Evolutionary conservation across 2,329 filamentous ascomycete genomes (phyloP).

Genomic region (Apiospora hydei): DNA sequence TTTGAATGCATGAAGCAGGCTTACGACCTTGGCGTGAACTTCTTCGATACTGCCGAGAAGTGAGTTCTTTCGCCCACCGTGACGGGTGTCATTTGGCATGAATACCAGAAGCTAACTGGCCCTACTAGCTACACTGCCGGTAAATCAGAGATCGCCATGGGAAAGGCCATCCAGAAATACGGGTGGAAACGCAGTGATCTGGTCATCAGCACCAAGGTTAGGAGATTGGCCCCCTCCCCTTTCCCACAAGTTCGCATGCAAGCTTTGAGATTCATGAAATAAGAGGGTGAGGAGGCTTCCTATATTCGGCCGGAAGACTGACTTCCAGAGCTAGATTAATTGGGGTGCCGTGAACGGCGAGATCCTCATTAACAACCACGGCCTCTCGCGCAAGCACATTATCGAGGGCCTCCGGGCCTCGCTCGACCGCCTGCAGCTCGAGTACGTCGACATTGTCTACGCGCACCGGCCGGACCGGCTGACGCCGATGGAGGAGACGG

Average conservation of each 20-base stretch:
- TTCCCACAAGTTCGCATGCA: background rate
- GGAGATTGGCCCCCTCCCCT: background rate
- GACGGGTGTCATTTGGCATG: no score
- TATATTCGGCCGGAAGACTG: background rate
- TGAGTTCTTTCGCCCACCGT: background rate
- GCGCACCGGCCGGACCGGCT: constrained; percentile 72
- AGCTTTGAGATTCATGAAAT: background rate
- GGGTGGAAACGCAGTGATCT: constrained; percentile 68
- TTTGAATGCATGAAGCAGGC: constrained; percentile 69
- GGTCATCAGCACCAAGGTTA: constrained; percentile 67
- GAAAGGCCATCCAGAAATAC: constrained; percentile 65
- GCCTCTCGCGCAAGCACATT: constrained; percentile 73
- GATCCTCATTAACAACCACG: constrained; percentile 70
- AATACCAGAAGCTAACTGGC: background rate
- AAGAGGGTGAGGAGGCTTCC: background rate
- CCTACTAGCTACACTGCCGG: constrained; percentile 57
- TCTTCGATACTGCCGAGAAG: constrained; percentile 67
- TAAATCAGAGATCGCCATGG: constrained; percentile 69
- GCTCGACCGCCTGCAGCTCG: constrained; percentile 62
- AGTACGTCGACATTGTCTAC: constrained; percentile 73
- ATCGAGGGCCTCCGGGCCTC: constrained; percentile 69
- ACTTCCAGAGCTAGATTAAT: constrained; percentile 59
- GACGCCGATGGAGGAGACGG: constrained; percentile 75
- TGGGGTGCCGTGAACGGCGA: constrained; percentile 68
- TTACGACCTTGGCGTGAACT: constrained; percentile 67